phyloP scores from a whole-genome alignment of 768 basidiomycete species.

The Coprinopsis sp. region DNA sequence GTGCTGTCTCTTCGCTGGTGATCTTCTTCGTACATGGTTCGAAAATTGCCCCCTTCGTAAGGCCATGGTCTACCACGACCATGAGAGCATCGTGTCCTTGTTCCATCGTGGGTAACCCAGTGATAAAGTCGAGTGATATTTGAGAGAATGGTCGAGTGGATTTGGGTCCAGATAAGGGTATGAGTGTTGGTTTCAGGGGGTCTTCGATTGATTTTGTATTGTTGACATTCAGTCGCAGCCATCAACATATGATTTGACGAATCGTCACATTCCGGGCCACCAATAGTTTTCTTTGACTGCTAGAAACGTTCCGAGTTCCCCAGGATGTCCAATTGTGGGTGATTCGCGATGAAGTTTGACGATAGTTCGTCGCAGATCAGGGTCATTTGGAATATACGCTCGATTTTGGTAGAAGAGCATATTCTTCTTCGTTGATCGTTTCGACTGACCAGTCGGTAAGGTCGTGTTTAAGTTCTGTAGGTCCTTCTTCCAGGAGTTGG shows the following conservation, averaged over 20 bases:
- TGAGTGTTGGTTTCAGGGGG: too few species aligned
- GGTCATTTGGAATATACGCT: constrained; percentile 2
- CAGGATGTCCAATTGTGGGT: constrained; percentile 6
- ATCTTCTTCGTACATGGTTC: too few species aligned
- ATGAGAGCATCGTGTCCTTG: too few species aligned
- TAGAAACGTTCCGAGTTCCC: constrained; percentile 4
- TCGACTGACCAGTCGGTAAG: constrained; percentile 8
- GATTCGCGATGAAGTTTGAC: neutral
- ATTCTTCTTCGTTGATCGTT: neutral
- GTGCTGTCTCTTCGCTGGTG: too few species aligned
- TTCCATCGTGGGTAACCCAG: too few species aligned
- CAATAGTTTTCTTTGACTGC: constrained; percentile 4
- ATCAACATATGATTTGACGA: constrained; percentile 7
- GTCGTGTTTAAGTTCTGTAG: neutral
- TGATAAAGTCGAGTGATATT: too few species aligned
- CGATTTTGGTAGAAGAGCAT: constrained; percentile 2
- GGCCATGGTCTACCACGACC: too few species aligned
- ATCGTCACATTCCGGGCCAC: constrained; percentile 5
- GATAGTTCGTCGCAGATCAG: neutral
- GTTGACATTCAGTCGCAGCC: constrained; percentile 12
- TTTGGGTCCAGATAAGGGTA: too few species aligned
- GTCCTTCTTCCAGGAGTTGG: neutral
- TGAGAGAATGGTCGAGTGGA: too few species aligned
- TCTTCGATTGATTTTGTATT: constrained; percentile 12
- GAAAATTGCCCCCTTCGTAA: too few species aligned